Base-by-base conservation (phyloP, 2,329 filamentous ascomycete species). In the Hymenotorrendiella dingleyae region DNA sequence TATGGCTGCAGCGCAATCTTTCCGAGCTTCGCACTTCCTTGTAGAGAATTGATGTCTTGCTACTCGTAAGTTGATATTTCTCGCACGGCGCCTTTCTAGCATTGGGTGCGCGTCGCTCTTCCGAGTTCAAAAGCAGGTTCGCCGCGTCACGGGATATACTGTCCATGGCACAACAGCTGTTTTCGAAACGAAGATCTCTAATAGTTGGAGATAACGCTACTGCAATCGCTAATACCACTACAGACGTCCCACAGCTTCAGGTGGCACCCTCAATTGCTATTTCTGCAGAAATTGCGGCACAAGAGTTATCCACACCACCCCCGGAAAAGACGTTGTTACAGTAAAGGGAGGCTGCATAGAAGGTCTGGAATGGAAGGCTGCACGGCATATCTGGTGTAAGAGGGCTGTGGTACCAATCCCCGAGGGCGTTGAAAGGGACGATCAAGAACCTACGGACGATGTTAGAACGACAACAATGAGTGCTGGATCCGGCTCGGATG, bases 1-100 rank as follows among this genome's bases (percentile, higher is more conserved):
- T 85, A 82, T 62, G 82, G 81, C 21, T 76, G 80, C 23, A 81
- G 78, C 26, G 82, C 82, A 52, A 83, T 84, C 47, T 86, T 84
- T 54, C 82, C 81, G 1, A 68, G 68, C n/a, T 86, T 86, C 47
- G 59, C 67, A 8, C 64, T 85, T 21, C 76, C 79, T 0, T 49
- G 63, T 6, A 63, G 59, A 12, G 67, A 71, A 17, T 48, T 68
- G 35, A 54, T 81, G 50, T 72, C 71, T 44, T 74, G 72, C 50
- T 80, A 80, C 51, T 67, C 66, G 76, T 76, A 56, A 58, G 72
- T 68, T 21, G n/a, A 21, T 32, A 22, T 24, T 14, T n/a, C n/a
- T n/a, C n/a, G n/a, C n/a, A n/a, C n/a, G n/a, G n/a, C n/a, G n/a
- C n/a, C n/a, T n/a, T n/a, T n/a, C n/a, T n/a, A n/a, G n/a, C n/a